Evolutionary conservation across 345 rosid genomes (phyloP).

Genomic region (Eucalyptus decipiens): DNA sequence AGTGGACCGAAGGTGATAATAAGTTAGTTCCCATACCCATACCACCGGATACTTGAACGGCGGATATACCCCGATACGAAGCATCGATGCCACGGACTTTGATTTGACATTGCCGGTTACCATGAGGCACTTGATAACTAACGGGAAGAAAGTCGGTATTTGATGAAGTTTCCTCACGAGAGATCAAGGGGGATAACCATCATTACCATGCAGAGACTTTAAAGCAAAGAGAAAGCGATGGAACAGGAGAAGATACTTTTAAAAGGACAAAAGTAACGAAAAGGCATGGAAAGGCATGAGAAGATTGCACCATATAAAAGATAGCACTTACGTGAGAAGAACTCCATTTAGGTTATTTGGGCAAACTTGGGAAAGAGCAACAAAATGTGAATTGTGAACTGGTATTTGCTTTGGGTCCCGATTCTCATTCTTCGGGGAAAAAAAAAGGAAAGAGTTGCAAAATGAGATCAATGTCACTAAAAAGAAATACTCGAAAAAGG

Average conservation of each 20-base stretch:
- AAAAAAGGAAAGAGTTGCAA: background rate
- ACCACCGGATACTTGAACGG: conserved; percentile 61
- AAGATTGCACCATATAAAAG: background rate
- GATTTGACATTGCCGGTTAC: conserved; percentile 49
- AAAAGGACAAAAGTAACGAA: background rate
- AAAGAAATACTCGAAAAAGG: background rate
- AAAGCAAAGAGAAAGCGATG: background rate
- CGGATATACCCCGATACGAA: conserved; percentile 55
- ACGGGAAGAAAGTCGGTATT: conserved; percentile 49
- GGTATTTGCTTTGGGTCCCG: conserved; percentile 67
- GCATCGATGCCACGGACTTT: conserved; percentile 49
- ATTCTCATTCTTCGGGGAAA: conserved; percentile 46
- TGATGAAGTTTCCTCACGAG: conserved; percentile 52
- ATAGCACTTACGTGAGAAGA: conserved; percentile 54
- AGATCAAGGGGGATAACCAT: conserved; percentile 7
- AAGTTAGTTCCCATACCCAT: conserved; percentile 43
- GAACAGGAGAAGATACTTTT: background rate
- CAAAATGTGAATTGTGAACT: conserved; percentile 70
- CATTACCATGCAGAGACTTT: background rate
- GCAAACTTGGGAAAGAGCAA: conserved; percentile 79
- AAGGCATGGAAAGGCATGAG: background rate
- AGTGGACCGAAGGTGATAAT: conserved; percentile 49
- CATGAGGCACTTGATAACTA: conserved; percentile 54
- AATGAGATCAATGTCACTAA: background rate
- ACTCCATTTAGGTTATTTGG: conserved; percentile 77